Conservation (phyloP, 352 stramenopile genomes). For the Phytophthora aleatoria region DNA sequence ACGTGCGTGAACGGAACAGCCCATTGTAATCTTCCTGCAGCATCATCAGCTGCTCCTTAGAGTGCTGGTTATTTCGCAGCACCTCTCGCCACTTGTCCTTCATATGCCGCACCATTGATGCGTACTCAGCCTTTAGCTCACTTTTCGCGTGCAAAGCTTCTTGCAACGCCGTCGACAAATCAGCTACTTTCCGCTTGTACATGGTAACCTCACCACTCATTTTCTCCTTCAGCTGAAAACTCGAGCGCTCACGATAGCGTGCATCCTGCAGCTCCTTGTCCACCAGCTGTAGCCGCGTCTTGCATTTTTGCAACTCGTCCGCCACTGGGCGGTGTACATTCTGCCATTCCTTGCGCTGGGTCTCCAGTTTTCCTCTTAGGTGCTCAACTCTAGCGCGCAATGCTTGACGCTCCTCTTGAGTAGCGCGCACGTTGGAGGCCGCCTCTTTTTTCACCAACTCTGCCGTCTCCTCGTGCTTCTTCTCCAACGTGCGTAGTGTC, state of each 20-base stretch:
- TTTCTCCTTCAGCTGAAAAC: conserved; percentile 76
- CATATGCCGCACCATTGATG: conserved; percentile 50
- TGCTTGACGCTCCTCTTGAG: conserved; percentile 75
- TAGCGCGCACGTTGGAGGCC: conserved; percentile 53
- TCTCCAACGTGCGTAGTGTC: conserved; percentile 60
- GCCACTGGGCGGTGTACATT: conserved; percentile 49
- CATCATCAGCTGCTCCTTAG: conserved; percentile 67
- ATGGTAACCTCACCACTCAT: conserved; percentile 48
- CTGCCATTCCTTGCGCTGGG: conserved; percentile 74
- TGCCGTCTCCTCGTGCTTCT: conserved; percentile 68
- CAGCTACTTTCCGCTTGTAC: conserved; percentile 63
- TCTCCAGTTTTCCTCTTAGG: conserved; percentile 66
- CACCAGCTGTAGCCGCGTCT: conserved; percentile 51
- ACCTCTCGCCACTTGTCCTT: conserved; percentile 77
- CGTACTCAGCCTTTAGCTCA: conserved; percentile 55
- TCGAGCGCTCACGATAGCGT: conserved; percentile 64
- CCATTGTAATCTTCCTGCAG: conserved; percentile 77
- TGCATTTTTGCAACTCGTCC: conserved; percentile 64
- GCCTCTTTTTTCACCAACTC: conserved; percentile 62
- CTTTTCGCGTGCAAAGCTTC: conserved; percentile 50
- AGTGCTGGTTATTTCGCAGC: conserved; percentile 42
- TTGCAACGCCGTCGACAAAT: conserved; percentile 57
- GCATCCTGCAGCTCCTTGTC: conserved; percentile 75
- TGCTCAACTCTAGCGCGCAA: conserved; percentile 68
- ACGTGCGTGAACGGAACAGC: conserved; percentile 50